phyloP scores from a whole-genome alignment of 2,329 filamentous ascomycete species.

The Piedraia hortae region DNA sequence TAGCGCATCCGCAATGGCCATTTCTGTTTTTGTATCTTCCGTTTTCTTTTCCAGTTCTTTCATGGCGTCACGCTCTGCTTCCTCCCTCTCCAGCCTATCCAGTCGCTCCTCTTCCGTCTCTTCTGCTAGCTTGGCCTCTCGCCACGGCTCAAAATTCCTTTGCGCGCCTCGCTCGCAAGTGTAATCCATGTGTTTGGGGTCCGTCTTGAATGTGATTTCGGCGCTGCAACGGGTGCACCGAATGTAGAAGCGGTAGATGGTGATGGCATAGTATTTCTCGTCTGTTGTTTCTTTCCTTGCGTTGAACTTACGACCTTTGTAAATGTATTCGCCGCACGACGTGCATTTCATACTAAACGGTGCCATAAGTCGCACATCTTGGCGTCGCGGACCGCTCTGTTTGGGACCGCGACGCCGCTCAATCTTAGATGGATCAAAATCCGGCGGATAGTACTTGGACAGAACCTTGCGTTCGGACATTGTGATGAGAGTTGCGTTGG shows the following conservation, averaged over 20 bases:
- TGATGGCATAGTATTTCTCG: constrained; percentile 67
- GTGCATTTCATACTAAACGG: constrained; percentile 59
- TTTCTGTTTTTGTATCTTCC: constrained; percentile 72
- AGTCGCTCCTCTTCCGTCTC: constrained; percentile 74
- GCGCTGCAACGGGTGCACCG: constrained; percentile 62
- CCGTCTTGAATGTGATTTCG: constrained; percentile 81
- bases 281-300: constrained; percentile 77
- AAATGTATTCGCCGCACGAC: constrained; percentile 52
- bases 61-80: constrained; percentile 72
- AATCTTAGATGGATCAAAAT: constrained; percentile 76
- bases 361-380: constrained; percentile 74
- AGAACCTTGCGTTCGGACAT: constrained; percentile 80
- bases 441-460: constrained; percentile 36
- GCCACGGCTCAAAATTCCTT: constrained; percentile 83
- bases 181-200: constrained; percentile 89
- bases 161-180: constrained; percentile 55
- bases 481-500: too few relatives aligned
- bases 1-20: constrained; percentile 84
- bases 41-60: constrained; percentile 85
- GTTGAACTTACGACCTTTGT: constrained; percentile 88
- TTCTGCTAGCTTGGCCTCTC: constrained; percentile 33
- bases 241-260: constrained; percentile 62
- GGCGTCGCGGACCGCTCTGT: constrained; percentile 47
- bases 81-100: constrained; percentile 56
- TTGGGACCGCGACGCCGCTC: constrained; percentile 32